Evolutionary conservation across 441 rosid species (phyloP).

Genomic region (Populus hybrid): DNA sequence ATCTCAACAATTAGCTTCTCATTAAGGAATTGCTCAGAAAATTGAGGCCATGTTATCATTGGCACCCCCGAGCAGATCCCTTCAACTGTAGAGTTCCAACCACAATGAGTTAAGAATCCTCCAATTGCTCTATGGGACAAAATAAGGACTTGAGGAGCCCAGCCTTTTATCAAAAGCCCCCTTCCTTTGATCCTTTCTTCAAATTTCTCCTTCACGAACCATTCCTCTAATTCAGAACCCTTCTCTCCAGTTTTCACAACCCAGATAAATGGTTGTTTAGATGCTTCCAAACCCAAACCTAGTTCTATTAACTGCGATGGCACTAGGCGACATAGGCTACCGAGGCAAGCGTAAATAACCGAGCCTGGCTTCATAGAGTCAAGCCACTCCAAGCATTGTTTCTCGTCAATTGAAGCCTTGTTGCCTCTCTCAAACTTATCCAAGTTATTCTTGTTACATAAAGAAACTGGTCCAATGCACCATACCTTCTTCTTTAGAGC

Average conservation of each 20-base stretch:
- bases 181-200: slow-evolving; percentile 56
- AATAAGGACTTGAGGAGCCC: slow-evolving; percentile 77
- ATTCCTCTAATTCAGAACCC: slow-evolving; percentile 36
- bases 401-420: too few relatives aligned
- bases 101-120: slow-evolving; percentile 63
- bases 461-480: too few relatives aligned
- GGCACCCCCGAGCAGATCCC: slow-evolving; percentile 57
- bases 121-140: slow-evolving; percentile 58
- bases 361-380: too few relatives aligned
- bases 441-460: too few relatives aligned
- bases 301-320: too few relatives aligned
- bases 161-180: slow-evolving; percentile 59
- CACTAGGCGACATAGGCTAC: too few relatives aligned
- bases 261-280: too few relatives aligned
- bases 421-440: too few relatives aligned
- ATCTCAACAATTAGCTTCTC: slow-evolving; percentile 62
- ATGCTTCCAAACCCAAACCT: too few relatives aligned
- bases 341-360: too few relatives aligned
- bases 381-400: too few relatives aligned
- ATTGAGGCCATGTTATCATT: slow-evolving; percentile 78
- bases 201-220: slow-evolving; percentile 40
- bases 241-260: slow-evolving; percentile 14
- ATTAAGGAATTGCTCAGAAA: slow-evolving; percentile 69
- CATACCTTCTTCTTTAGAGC: too few relatives aligned
- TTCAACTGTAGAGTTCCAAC: slow-evolving; percentile 27